Percentiles rank a stretch among this genome's conserved stretches.
Conservation (phyloP, 495 filamentous ascomycete species). For the Cairneyella variabilis region DNA sequence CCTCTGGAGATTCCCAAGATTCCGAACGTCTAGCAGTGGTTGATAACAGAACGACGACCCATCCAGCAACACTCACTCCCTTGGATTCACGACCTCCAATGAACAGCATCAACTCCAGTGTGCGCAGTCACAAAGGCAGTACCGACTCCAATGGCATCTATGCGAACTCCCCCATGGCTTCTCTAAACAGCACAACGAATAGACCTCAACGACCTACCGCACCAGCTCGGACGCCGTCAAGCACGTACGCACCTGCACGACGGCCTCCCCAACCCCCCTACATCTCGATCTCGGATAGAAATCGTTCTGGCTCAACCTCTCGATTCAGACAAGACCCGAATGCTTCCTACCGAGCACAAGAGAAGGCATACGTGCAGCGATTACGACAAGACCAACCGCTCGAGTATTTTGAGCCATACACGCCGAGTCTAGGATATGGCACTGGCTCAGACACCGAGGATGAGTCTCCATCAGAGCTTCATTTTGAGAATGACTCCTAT, state of each 20-base stretch:
- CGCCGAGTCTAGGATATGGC: slow-evolving; percentile 58
- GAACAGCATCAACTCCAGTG: slow-evolving; percentile 20
- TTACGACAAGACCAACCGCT: slow-evolving; percentile 58
- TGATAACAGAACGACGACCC: slow-evolving; percentile 26
- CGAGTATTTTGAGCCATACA: slow-evolving; percentile 72
- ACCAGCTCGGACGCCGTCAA: slow-evolving; percentile 63
- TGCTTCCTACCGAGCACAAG: slow-evolving; percentile 77
- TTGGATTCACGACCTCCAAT: slow-evolving; percentile 30
- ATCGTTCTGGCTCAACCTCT: slow-evolving; percentile 48
- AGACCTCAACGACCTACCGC: slow-evolving; percentile 55
- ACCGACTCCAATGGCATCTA: slow-evolving; percentile 18
- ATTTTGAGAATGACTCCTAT: slow-evolving; percentile 77
- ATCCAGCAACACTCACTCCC: slow-evolving; percentile 32
- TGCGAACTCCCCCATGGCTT: slow-evolving; percentile 14
- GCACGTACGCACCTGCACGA: slow-evolving; percentile 72
- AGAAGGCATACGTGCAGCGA: slow-evolving; percentile 76
- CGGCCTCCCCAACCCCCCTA: slow-evolving; percentile 46
- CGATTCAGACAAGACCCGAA: slow-evolving; percentile 60
- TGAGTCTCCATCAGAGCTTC: slow-evolving; percentile 78
- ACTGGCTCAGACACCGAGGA: slow-evolving; percentile 86
- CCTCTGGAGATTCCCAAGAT: slow-evolving; percentile 57
- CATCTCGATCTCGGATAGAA: slow-evolving; percentile 33
- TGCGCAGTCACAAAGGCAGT: slow-evolving; percentile 14
- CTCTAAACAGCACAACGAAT: slow-evolving; percentile 27
- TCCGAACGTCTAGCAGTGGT: slow-evolving; percentile 34